Evolutionary conservation across 257 asterid species (phyloP).

Genomic region (Plectranthus barbatus): DNA sequence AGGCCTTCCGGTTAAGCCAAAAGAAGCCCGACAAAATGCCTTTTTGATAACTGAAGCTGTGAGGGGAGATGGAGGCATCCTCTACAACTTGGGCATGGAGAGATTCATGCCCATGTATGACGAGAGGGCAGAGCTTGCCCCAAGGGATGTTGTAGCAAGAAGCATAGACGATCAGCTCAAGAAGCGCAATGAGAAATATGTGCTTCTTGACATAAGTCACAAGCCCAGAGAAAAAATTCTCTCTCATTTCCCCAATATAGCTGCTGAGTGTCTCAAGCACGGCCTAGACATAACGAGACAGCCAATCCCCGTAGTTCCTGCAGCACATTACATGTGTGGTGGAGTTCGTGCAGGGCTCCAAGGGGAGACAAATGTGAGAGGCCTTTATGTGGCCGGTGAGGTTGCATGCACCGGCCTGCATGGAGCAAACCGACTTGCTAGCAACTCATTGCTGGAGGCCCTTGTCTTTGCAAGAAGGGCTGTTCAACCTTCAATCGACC

Average conservation of each 20-base stretch:
- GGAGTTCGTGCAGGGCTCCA: slow-evolving; percentile 96
- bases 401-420: slow-evolving; percentile 97
- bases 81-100: slow-evolving; percentile 69
- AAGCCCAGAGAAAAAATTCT: slow-evolving; percentile 59
- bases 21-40: slow-evolving; percentile 66
- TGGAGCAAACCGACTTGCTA: slow-evolving; percentile 91
- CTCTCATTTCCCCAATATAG: slow-evolving; percentile 89
- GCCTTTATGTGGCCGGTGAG: slow-evolving; percentile 93
- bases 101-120: slow-evolving; percentile 85
- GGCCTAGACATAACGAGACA: slow-evolving; percentile 87
- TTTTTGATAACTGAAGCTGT: slow-evolving; percentile 93
- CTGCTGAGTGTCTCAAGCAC: slow-evolving; percentile 74
- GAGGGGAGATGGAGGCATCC: slow-evolving; percentile 95
- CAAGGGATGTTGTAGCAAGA: slow-evolving; percentile 93
- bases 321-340: slow-evolving; percentile 99
- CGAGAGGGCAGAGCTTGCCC: slow-evolving; percentile 90
- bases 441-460: slow-evolving; percentile 92
- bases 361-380: slow-evolving; percentile 81
- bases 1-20: slow-evolving; percentile 80
- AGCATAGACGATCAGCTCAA: slow-evolving; percentile 96
- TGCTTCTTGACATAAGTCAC: slow-evolving; percentile 90
- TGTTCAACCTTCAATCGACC: slow-evolving; percentile 76
- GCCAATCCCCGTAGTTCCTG: slow-evolving; percentile 94
- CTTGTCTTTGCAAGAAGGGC: slow-evolving; percentile 92
- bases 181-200: slow-evolving; percentile 68